Percentiles rank a stretch among this genome's conserved stretches.
phyloP scores from a whole-genome alignment of 768 basidiomycete species.

The Gelatoporia subvermispora region DNA sequence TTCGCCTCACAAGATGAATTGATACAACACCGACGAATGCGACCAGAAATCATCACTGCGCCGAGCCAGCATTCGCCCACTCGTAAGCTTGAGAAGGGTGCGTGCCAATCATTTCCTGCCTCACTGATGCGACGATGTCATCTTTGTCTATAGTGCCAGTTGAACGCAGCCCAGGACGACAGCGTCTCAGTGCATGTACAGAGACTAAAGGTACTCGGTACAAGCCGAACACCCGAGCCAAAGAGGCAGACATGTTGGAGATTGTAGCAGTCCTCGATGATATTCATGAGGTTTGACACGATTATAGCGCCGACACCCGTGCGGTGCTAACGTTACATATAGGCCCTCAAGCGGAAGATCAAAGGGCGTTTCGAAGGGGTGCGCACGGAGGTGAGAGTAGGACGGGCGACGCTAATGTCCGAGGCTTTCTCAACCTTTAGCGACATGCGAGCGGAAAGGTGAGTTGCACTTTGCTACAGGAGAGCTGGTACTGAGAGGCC shows the following conservation, averaged over 20 bases:
- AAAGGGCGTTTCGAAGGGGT: slow-evolving; percentile 43
- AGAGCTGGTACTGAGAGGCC: background rate
- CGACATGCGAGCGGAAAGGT: slow-evolving; percentile 44
- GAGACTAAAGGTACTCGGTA: no score
- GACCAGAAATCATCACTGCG: no score
- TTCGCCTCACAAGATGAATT: no score
- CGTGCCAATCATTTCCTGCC: no score
- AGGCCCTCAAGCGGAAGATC: slow-evolving; percentile 49
- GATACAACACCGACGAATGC: no score
- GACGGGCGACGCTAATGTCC: slow-evolving; percentile 42
- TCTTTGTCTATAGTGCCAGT: no score
- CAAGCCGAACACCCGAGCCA: background rate
- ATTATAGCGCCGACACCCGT: background rate
- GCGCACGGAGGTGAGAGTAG: slow-evolving; percentile 38
- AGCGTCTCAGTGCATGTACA: no score
- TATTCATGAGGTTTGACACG: slow-evolving; percentile 38
- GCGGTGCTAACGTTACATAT: background rate
- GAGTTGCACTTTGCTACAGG: slow-evolving; percentile 1
- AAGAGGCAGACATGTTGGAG: slow-evolving; percentile 14
- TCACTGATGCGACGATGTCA: no score
- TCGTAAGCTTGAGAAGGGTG: no score
- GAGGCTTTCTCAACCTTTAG: slow-evolving; percentile 41
- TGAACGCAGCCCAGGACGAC: no score
- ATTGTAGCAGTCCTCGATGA: slow-evolving; percentile 48
- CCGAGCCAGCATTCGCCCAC: no score